Conservation (phyloP, 139 green algal genomes). For the Coelastrella sp. region DNA sequence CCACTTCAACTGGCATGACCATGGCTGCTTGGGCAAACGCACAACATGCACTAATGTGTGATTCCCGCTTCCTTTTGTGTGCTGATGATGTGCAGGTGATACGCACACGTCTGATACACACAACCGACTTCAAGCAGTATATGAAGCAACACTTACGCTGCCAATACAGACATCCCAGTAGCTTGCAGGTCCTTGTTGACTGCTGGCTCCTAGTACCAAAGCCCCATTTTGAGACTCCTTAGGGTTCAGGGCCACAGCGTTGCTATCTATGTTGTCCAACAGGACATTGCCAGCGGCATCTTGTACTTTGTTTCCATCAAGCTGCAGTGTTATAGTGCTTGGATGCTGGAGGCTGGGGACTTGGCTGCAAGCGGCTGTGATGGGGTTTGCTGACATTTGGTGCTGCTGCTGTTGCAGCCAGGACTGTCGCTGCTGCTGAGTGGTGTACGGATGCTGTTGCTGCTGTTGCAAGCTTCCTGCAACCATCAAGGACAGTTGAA, state of each 20-base stretch:
- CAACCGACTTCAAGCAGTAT: too few species aligned
- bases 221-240: slow-evolving; percentile 1
- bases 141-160: neutral
- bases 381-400: neutral
- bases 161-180: slow-evolving; percentile 24
- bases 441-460: neutral
- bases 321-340: slow-evolving; percentile 26
- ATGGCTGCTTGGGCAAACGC: too few species aligned
- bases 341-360: slow-evolving; percentile 31
- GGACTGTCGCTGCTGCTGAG: neutral
- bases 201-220: slow-evolving; percentile 36
- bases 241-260: slow-evolving; percentile 4
- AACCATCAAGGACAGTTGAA: too few species aligned
- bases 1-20: too few species aligned
- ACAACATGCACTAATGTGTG: too few species aligned
- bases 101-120: too few species aligned
- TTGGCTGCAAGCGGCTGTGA: neutral
- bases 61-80: too few species aligned
- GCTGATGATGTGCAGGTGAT: too few species aligned
- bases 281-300: neutral
- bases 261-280: neutral
- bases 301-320: slow-evolving; percentile 15
- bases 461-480: neutral
- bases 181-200: neutral
- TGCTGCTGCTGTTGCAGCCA: neutral